phyloP scores from a whole-genome alignment of 1,284 basidiomycete genomes.

The Ceratobasidium sp. region DNA sequence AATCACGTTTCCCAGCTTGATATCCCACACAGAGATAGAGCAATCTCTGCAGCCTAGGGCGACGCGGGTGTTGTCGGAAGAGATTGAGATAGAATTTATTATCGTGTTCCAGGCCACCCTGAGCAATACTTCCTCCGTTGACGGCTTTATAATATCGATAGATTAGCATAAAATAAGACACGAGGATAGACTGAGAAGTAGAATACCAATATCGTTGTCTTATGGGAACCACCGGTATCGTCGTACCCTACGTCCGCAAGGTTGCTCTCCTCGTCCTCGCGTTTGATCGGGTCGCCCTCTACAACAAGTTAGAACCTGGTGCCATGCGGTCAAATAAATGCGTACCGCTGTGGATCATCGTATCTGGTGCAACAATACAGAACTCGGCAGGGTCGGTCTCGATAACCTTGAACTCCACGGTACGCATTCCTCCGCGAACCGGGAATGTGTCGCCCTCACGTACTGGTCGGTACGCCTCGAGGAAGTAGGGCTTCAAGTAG shows the following conservation, averaged over 20 bases:
- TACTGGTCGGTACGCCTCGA: constrained; percentile 97
- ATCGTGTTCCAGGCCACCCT: too few species aligned
- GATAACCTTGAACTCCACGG: constrained; percentile 99
- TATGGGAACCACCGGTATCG: constrained; percentile 98
- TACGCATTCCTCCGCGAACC: constrained; percentile 96
- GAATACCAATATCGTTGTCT: too few species aligned
- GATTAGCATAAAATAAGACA: too few species aligned
- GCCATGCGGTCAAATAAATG: constrained; percentile 22
- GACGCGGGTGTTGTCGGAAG: neutral
- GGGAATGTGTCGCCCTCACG: constrained; percentile 99
- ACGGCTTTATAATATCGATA: too few species aligned
- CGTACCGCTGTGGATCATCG: constrained; percentile 91
- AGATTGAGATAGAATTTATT: neutral
- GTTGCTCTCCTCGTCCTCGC: constrained; percentile 98
- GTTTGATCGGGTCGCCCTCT: constrained; percentile 99
- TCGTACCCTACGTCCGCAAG: constrained; percentile 98
- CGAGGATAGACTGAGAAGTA: too few species aligned
- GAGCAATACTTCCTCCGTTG: too few species aligned
- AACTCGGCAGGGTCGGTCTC: constrained; percentile 96
- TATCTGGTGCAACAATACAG: constrained; percentile 97
- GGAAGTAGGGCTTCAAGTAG: constrained; percentile 98
- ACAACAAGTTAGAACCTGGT: constrained; percentile 50
- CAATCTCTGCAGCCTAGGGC: neutral
- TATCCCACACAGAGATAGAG: constrained; percentile 1
- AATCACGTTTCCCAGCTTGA: neutral